These are phyloP conservation scores for Danielozyma ontarioensis DNA, from an alignment of 805 yeast species.

Conservation along the genomic window DNA sequence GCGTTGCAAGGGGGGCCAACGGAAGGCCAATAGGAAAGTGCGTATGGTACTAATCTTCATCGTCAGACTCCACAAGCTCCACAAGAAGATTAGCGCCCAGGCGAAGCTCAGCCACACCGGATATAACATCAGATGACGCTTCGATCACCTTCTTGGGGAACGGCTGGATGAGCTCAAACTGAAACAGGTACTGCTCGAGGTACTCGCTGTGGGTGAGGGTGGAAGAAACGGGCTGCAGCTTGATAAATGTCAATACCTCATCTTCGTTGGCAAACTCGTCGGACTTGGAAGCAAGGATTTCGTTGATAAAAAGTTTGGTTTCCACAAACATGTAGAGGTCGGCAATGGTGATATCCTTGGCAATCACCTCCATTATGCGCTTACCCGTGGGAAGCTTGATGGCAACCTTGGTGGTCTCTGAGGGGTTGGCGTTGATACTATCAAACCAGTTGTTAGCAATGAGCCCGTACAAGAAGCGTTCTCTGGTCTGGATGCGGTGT, in stretches of 20 bases:
- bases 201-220: conserved; percentile 11
- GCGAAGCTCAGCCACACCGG: conserved; percentile 19
- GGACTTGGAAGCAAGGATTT: neutral
- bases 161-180: conserved; percentile 38
- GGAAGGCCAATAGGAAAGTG: neutral
- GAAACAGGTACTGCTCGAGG: conserved; percentile 19
- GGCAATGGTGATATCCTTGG: conserved; percentile 29
- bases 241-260: conserved; percentile 7
- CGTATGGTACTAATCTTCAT: neutral
- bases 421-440: conserved; percentile 4
- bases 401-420: conserved; percentile 38
- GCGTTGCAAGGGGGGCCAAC: no score
- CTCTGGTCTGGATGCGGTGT: conserved; percentile 8
- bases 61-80: conserved; percentile 24
- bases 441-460: conserved; percentile 10
- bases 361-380: conserved; percentile 42
- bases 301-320: conserved; percentile 23
- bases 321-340: conserved; percentile 51
- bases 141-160: conserved; percentile 31
- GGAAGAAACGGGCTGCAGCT: neutral
- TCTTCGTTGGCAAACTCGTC: conserved; percentile 9
- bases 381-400: conserved; percentile 52
- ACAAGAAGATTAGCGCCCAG: conserved; percentile 35
- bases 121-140: conserved; percentile 6
- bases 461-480: conserved; percentile 14